phyloP scores from a whole-genome alignment of 2,329 filamentous ascomycete genomes.

The Escovopsis weberi region DNA sequence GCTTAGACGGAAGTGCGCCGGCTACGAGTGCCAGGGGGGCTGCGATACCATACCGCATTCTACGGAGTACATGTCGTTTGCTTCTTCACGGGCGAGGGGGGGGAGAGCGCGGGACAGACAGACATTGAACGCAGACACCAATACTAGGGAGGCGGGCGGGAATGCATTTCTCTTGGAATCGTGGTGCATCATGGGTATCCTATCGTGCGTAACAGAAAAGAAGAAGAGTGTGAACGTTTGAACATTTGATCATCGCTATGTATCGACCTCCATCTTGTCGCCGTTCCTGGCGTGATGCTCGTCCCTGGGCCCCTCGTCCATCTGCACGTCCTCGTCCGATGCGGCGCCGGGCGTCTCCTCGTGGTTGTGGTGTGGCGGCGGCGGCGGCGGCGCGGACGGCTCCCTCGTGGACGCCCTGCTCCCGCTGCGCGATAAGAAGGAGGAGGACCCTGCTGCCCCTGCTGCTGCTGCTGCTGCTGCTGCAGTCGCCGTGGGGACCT shows the following conservation, averaged over 20 bases:
- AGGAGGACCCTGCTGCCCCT: too few relatives aligned
- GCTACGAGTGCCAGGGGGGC: neutral
- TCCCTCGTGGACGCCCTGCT: slow-evolving; percentile 17
- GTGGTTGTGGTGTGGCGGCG: neutral
- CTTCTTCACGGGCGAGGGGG: too few relatives aligned
- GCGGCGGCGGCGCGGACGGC: slow-evolving; percentile 12
- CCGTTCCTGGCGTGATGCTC: slow-evolving; percentile 27
- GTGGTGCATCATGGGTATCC: slow-evolving; percentile 7
- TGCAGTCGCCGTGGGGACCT: slow-evolving; percentile 7
- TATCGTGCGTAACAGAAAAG: slow-evolving; percentile 4
- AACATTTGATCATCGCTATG: slow-evolving; percentile 11
- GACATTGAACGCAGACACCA: too few relatives aligned
- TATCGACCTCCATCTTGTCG: slow-evolving; percentile 54
- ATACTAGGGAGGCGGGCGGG: too few relatives aligned
- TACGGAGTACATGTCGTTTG: neutral
- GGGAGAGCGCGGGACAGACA: too few relatives aligned
- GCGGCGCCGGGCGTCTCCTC: slow-evolving; percentile 18
- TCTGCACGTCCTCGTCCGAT: slow-evolving; percentile 42
- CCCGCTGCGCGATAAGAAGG: slow-evolving; percentile 9
- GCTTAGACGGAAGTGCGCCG: neutral
- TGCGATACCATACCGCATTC: neutral
- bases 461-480: slow-evolving; percentile 8
- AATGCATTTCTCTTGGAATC: too few relatives aligned
- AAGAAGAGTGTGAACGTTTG: too few relatives aligned
- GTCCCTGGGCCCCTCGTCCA: slow-evolving; percentile 32